Conservation (phyloP, 2,329 filamentous ascomycete genomes). For the Fusarium piperis region DNA sequence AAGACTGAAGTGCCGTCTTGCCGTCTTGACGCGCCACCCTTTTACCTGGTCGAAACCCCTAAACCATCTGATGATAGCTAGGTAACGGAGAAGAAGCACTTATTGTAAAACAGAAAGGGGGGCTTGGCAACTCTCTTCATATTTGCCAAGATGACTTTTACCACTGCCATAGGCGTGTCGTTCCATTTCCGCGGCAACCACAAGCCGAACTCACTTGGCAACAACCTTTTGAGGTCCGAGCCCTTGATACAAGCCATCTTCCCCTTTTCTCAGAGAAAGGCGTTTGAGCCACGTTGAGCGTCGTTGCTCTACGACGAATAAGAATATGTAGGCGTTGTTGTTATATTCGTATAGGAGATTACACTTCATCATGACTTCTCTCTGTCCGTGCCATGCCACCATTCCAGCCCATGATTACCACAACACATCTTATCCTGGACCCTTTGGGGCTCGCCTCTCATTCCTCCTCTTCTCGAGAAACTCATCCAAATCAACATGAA, state of each 20-base stretch:
- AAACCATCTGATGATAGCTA: neutral
- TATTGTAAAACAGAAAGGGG: neutral
- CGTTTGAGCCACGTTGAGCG: neutral
- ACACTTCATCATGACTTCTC: neutral
- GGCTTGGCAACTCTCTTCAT: neutral
- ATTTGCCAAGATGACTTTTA: neutral
- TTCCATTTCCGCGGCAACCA: neutral
- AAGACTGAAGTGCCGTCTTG: neutral
- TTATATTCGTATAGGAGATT: neutral
- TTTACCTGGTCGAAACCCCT: neutral
- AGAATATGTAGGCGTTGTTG: neutral
- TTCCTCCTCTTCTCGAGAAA: conserved; percentile 51
- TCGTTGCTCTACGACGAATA: neutral
- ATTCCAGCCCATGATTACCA: neutral
- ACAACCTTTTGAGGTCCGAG: neutral
- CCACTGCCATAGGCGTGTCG: neutral
- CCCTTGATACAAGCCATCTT: neutral
- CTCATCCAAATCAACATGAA: conserved; percentile 63
- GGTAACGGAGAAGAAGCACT: neutral
- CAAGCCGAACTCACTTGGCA: neutral
- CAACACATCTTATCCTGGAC: neutral
- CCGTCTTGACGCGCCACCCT: neutral
- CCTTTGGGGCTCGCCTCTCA: conserved; percentile 17
- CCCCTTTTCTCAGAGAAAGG: neutral
- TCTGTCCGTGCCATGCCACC: neutral